Evolutionary conservation across 2,329 filamentous ascomycete genomes (phyloP).

Genomic region (Graphilbum fragrans): DNA sequence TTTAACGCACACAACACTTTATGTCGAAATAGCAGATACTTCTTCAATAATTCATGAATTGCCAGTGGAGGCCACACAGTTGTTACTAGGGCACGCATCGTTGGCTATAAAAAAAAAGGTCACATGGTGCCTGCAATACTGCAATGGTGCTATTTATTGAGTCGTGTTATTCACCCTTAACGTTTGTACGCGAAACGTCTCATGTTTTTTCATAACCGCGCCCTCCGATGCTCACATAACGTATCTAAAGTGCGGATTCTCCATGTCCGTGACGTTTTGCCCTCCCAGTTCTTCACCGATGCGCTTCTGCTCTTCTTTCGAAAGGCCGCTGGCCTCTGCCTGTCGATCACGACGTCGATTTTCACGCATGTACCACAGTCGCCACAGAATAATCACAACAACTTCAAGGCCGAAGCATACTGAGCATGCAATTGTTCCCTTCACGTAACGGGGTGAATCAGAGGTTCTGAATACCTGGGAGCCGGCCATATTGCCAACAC

Average conservation of each 20-base stretch:
- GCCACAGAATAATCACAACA: conserved; percentile 26
- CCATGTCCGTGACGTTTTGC: conserved; percentile 33
- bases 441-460: conserved; percentile 48
- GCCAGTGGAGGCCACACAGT: no score
- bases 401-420: conserved; percentile 12
- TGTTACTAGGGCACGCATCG: no score
- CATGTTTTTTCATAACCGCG: no score
- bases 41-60: no score
- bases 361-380: conserved; percentile 31
- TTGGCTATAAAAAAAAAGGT: no score
- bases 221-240: no score
- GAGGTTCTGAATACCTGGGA: conserved; percentile 44
- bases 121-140: no score
- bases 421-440: conserved; percentile 33
- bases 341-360: conserved; percentile 20
- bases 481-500: conserved; percentile 38
- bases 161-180: no score
- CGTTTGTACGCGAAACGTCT: no score
- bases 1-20: no score
- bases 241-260: conserved; percentile 38
- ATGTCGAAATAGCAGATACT: no score
- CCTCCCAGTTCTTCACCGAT: conserved; percentile 25
- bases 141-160: no score
- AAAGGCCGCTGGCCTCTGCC: conserved; percentile 22
- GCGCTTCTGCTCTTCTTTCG: conserved; percentile 12